Conservation (phyloP, 2,329 filamentous ascomycete genomes). For the Pleoardoris graminearum region DNA sequence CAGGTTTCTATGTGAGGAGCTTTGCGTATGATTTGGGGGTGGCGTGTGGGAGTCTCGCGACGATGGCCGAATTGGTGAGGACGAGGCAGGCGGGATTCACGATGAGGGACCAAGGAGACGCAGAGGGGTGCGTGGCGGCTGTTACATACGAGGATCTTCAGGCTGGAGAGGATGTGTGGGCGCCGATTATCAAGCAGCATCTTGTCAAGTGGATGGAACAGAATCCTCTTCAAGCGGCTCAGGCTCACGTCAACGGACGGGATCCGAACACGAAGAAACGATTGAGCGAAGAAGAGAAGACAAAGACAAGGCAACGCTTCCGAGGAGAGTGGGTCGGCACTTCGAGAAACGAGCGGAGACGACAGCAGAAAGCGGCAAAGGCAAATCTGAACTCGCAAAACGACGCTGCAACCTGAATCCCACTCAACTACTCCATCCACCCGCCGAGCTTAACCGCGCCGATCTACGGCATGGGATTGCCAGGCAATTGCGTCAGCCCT, state of each 20-base stretch:
- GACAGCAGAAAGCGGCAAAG: constrained; percentile 33
- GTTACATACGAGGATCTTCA: constrained; percentile 30
- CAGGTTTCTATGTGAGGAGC: constrained; percentile 40
- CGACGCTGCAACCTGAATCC: neutral
- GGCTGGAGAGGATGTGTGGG: constrained; percentile 30
- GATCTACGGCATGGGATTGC: neutral
- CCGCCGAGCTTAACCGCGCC: neutral
- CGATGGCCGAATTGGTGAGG: constrained; percentile 30
- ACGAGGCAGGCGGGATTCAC: constrained; percentile 32
- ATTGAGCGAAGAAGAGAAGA: constrained; percentile 15
- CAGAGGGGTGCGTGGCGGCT: constrained; percentile 11
- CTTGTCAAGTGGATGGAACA: constrained; percentile 28
- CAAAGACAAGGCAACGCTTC: constrained; percentile 29
- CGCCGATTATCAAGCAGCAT: constrained; percentile 22
- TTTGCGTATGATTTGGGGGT: constrained; percentile 38
- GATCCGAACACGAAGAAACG: constrained; percentile 19
- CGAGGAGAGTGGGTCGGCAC: constrained; percentile 33
- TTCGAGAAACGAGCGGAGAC: constrained; percentile 33
- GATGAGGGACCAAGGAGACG: constrained; percentile 5
- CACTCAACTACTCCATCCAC: neutral
- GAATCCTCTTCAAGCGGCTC: constrained; percentile 19
- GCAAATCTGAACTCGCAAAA: neutral
- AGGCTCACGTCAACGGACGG: constrained; percentile 29
- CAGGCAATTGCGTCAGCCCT: constrained; percentile 2
- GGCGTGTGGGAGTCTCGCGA: constrained; percentile 25